Evolutionary conservation across 352 stramenopile species (phyloP).

Genomic region (Phytophthora megakarya): DNA sequence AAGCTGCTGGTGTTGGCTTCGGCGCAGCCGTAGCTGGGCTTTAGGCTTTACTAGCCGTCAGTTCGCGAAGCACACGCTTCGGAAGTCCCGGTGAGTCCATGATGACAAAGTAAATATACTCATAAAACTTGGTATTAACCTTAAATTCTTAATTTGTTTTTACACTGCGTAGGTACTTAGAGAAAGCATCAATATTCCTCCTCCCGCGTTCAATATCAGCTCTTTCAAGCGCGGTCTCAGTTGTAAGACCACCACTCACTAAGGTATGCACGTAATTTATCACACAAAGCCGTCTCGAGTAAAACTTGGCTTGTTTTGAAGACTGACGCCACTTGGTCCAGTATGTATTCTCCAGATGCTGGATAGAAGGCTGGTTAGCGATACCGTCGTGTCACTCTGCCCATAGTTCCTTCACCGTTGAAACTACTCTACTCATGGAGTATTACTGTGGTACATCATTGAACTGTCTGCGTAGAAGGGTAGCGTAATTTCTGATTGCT

Average conservation of each 20-base stretch:
- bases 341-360: not conserved
- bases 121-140: no score
- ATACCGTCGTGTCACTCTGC: no score
- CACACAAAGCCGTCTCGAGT: not conserved
- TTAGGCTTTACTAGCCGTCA: no score
- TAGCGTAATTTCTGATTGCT: no score
- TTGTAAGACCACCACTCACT: not conserved
- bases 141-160: no score
- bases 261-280: not conserved
- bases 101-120: no score
- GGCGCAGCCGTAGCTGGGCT: no score
- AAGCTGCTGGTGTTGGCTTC: no score
- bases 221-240: not conserved
- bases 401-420: not conserved
- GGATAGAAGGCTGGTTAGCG: no score
- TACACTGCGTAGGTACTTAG: not conserved
- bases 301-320: not conserved
- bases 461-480: not conserved
- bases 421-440: not conserved
- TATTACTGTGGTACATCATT: not conserved
- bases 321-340: not conserved
- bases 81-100: no score
- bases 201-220: not conserved
- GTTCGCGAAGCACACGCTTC: no score
- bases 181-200: not conserved